Conservation (phyloP, 1,139 yeast genomes). For the Zygotorulaspora mrakii region DNA sequence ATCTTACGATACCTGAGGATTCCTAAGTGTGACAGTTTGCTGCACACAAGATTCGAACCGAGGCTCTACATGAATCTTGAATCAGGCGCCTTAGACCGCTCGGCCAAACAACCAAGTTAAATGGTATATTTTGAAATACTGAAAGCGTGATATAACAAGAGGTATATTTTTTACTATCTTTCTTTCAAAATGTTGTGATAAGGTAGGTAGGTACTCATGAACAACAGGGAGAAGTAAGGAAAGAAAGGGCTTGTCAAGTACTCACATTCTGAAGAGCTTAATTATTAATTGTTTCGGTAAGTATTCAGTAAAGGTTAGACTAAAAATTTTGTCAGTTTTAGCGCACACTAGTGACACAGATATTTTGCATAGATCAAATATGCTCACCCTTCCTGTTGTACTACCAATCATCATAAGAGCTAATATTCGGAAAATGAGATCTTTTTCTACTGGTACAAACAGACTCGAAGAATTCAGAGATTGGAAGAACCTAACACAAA, state of each 20-base stretch:
- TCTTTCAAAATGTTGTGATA: too few relatives aligned
- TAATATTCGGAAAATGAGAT: neutral
- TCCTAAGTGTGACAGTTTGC: conserved; percentile 16
- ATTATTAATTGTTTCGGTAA: too few relatives aligned
- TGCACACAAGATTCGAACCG: conserved; percentile 18
- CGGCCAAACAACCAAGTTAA: conserved; percentile 29
- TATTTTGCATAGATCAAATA: neutral
- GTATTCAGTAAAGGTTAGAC: too few relatives aligned
- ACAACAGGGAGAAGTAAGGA: too few relatives aligned
- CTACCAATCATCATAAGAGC: neutral
- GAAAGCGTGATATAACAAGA: too few relatives aligned
- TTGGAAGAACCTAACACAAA: conserved; percentile 32
- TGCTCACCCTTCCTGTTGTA: neutral
- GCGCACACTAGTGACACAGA: neutral
- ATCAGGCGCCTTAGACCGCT: conserved; percentile 35
- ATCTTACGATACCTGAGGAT: conserved; percentile 30
- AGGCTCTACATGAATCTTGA: conserved; percentile 19
- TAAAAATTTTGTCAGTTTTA: too few relatives aligned
- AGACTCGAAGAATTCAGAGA: conserved; percentile 18
- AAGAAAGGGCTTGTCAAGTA: too few relatives aligned
- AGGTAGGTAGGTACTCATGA: too few relatives aligned
- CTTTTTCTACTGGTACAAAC: neutral
- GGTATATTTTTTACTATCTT: too few relatives aligned
- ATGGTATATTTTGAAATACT: too few relatives aligned
- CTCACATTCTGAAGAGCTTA: too few relatives aligned